These are phyloP conservation scores for Filobasidium wieringae DNA, from an alignment of 768 basidiomycete genomes.

Conservation along the genomic window DNA sequence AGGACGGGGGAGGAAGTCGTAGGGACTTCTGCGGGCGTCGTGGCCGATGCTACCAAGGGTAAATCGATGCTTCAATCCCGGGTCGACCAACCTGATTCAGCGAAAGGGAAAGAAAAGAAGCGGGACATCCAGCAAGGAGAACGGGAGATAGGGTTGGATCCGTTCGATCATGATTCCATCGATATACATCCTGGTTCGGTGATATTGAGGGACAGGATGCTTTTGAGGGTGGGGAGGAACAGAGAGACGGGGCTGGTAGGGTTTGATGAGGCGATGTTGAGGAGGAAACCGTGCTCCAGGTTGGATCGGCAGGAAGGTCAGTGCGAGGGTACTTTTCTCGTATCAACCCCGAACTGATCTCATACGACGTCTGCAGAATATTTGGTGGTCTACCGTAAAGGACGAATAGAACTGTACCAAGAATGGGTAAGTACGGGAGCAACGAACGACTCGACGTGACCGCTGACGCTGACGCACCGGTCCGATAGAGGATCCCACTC, in stretches of 20 bases:
- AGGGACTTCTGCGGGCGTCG: constrained; percentile 57
- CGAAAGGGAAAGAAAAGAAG: constrained; percentile 18
- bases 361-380: constrained; percentile 56
- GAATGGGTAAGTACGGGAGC: constrained; percentile 55
- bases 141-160: constrained; percentile 5
- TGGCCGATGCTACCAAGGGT: too few relatives aligned
- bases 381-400: constrained; percentile 70
- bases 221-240: constrained; percentile 62
- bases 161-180: background rate
- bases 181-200: background rate
- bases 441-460: background rate
- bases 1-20: constrained; percentile 50
- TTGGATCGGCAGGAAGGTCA: constrained; percentile 48
- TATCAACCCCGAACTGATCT: background rate
- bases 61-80: too few relatives aligned
- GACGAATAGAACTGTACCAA: constrained; percentile 68
- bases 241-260: constrained; percentile 36
- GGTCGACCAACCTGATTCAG: constrained; percentile 17
- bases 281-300: constrained; percentile 41
- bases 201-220: constrained; percentile 57
- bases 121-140: background rate
- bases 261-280: constrained; percentile 46
- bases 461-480: background rate
- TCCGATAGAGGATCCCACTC: constrained; percentile 44
- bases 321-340: constrained; percentile 44